Percentiles rank a stretch among this genome's conserved stretches.
Conservation (phyloP, 495 filamentous ascomycete genomes). For the Neurospora africana region DNA sequence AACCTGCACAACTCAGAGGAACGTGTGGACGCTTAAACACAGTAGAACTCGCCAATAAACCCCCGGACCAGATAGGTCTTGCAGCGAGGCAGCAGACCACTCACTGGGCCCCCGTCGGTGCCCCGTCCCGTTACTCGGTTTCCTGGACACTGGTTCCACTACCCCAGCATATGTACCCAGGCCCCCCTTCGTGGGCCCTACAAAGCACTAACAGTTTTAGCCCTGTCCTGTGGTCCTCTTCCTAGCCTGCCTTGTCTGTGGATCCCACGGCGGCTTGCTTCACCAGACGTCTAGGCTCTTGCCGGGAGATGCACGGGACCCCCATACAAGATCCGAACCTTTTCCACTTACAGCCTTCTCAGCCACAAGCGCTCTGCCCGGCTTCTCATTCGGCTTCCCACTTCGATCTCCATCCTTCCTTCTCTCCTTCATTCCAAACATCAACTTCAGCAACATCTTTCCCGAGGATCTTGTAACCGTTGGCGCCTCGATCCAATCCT, state of each 20-base stretch:
- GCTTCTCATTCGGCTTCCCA: constrained; percentile 9
- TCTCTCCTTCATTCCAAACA: neutral
- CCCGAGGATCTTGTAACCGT: neutral
- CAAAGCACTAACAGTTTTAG: constrained; percentile 5
- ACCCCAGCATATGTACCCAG: constrained; percentile 1
- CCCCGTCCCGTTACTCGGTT: constrained; percentile 11
- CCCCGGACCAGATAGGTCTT: constrained; percentile 1
- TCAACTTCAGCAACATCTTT: neutral
- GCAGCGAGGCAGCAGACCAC: constrained; percentile 1
- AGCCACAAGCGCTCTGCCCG: neutral
- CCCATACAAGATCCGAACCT: constrained; percentile 12
- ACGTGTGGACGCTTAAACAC: neutral
- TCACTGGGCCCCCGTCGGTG: constrained; percentile 5
- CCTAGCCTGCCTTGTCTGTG: constrained; percentile 13
- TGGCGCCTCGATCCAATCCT: neutral
- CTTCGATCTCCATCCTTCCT: constrained; percentile 2
- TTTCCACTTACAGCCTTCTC: neutral
- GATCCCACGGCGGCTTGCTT: constrained; percentile 16
- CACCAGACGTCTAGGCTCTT: constrained; percentile 15
- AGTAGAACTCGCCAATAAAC: neutral
- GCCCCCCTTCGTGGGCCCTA: neutral
- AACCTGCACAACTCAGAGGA: neutral
- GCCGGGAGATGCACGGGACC: constrained; percentile 8
- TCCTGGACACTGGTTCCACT: constrained; percentile 9
- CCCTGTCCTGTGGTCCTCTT: constrained; percentile 1